Evolutionary conservation across 169 alveolate genomes (phyloP), one percentile per base, ranked within the genome.

Genomic region (Pseudocohnilembus persalinus): DNA sequence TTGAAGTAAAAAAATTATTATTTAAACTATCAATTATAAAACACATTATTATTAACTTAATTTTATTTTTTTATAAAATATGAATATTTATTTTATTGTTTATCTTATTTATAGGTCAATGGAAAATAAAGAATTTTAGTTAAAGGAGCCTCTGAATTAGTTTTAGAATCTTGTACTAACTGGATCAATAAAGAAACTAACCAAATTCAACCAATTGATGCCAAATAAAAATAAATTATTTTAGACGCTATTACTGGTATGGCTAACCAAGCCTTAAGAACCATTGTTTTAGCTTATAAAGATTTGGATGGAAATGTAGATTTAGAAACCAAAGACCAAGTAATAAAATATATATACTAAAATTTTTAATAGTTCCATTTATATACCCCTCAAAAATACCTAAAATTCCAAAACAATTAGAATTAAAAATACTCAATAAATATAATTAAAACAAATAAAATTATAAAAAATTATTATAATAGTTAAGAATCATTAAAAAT

Each of bases 251-350:
- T 96, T 76, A 91, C 82, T 64, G 80, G 81, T 27, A 92, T 92
- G 95, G 97, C 97, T 33, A 76, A 87, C 29, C 82, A 91, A 68
- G 97, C 96, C 31, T 91, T 97, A 34, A 91, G 98, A 77, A 94
- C 97, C 11, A 91, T 95, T 29, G 84, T 96, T 68, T 72, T 97
- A 33, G 98, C 98, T 32, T 97, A 95, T 73, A 92, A 94, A 73
- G 98, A 95, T 29, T 68, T 96, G 26, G 64, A 79, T 29, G 85
- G 78, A 33, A 91, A 89, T 33, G 93, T 88, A 76, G 93, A 89
- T 68, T 73, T 77, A 20, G 92, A 89, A 31, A 87, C 88, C 0
- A 88, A 88, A 83, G 90, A 90, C 77, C 31, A 29, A 28, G 28
- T 79, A 49, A 49, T 49, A 20, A 49, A 49, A 49, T 11, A 49